Conservation (phyloP, 176 grass and related monocot species). For the Zoysia japonica region DNA sequence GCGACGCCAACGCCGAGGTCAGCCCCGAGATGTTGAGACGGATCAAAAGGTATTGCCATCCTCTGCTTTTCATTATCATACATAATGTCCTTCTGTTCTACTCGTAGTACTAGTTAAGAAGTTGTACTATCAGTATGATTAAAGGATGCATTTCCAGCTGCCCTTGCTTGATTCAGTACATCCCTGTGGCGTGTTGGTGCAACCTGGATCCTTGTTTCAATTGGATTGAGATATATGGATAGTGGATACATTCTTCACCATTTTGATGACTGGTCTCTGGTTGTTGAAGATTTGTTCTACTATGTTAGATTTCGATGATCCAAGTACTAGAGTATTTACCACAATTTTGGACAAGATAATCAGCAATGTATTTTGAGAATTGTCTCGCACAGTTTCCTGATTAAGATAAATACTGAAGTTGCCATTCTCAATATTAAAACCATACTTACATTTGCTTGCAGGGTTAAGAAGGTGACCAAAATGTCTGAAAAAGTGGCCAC, state of each 20-base stretch:
- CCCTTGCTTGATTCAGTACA: not conserved
- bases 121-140: too few species aligned
- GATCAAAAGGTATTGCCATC: constrained; percentile 56
- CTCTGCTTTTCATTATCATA: not conserved
- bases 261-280: not conserved
- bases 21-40: constrained; percentile 66
- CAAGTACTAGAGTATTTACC: not conserved
- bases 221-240: not conserved
- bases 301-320: not conserved
- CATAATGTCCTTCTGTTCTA: not conserved
- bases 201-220: not conserved
- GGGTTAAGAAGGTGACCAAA: constrained; percentile 71
- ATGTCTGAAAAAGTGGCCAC: constrained; percentile 86
- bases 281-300: not conserved
- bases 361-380: not conserved
- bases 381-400: not conserved
- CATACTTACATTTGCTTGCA: constrained; percentile 29
- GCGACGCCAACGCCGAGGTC: constrained; percentile 50
- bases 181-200: too few species aligned
- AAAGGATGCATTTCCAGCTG: not conserved
- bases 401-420: not conserved
- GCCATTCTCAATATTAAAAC: not conserved
- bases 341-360: not conserved
- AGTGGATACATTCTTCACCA: too few species aligned
- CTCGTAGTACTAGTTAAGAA: too few species aligned